Percentiles rank a stretch among this genome's conserved stretches.
These are phyloP conservation scores for Plasmodium yoelii DNA, from an alignment of 169 alveolate genomes.

Conservation along the genomic window DNA sequence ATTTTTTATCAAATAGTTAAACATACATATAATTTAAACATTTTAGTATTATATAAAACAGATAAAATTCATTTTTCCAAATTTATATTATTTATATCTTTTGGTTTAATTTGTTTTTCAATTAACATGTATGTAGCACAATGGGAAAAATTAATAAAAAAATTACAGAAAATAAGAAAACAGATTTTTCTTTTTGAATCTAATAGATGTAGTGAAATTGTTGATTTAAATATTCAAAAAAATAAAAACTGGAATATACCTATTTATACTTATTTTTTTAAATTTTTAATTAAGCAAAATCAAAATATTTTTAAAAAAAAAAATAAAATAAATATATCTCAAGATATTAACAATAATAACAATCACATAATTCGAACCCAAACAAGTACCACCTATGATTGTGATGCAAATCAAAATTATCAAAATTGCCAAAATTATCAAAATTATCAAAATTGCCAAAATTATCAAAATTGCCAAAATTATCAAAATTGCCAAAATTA, in stretches of 20 bases:
- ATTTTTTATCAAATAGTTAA: conserved; percentile 67
- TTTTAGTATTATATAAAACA: conserved; percentile 10
- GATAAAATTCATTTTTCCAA: conserved; percentile 30
- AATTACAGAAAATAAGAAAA: conserved; percentile 23
- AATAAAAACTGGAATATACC: conserved; percentile 20
- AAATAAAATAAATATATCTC: too few relatives aligned
- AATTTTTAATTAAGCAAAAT: conserved; percentile 3
- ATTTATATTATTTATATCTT: conserved; percentile 14
- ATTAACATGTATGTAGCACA: conserved; percentile 48
- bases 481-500: too few relatives aligned
- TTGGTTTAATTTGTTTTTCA: conserved; percentile 38
- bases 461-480: too few relatives aligned
- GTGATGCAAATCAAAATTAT: too few relatives aligned
- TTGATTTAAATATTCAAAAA: conserved; percentile 57
- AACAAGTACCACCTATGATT: too few relatives aligned
- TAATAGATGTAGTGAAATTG: conserved; percentile 53
- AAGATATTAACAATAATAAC: too few relatives aligned
- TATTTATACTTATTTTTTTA: conserved; percentile 38
- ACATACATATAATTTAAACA: conserved; percentile 53
- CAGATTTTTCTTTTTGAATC: conserved; percentile 33
- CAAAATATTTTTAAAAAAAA: too few relatives aligned
- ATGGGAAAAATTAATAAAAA: conserved; percentile 30
- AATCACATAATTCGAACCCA: too few relatives aligned
- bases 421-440: too few relatives aligned
- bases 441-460: too few relatives aligned